phyloP scores from a whole-genome alignment of 2,329 filamentous ascomycete genomes.

The Ophiostoma populinum region DNA sequence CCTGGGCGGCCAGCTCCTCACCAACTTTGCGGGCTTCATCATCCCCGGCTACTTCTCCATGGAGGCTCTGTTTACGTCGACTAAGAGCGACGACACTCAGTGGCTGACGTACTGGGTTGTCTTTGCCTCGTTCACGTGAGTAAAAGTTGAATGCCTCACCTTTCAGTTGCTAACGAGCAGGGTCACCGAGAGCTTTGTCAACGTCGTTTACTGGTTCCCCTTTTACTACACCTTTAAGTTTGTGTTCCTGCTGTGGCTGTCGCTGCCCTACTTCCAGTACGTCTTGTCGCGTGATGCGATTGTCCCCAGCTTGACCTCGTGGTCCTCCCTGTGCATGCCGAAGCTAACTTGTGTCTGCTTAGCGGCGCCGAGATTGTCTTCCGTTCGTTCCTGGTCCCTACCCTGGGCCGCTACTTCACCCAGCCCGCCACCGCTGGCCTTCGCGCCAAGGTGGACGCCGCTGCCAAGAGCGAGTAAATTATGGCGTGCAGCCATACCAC shows the following conservation, averaged over 20 bases:
- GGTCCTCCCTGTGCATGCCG: neutral
- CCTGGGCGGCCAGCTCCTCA: constrained; percentile 73
- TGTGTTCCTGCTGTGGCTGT: constrained; percentile 90
- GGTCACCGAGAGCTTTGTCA: constrained; percentile 66
- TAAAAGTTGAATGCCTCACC: neutral
- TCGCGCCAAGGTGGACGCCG: constrained; percentile 69
- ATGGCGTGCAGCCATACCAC: constrained; percentile 1
- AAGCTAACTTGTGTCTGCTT: constrained; percentile 5
- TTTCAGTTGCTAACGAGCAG: constrained; percentile 19
- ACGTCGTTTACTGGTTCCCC: constrained; percentile 84
- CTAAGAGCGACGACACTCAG: constrained; percentile 67
- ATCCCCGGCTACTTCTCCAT: constrained; percentile 76
- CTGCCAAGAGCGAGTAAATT: constrained; percentile 47
- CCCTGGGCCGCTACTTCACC: constrained; percentile 84
- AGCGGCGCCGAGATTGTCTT: constrained; percentile 95
- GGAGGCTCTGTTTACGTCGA: constrained; percentile 53
- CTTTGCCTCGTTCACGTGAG: constrained; percentile 61
- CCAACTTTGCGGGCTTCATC: constrained; percentile 71
- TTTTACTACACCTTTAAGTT: constrained; percentile 99
- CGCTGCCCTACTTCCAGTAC: constrained; percentile 88
- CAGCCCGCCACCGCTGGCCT: constrained; percentile 58
- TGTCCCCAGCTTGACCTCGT: no score
- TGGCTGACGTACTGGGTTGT: constrained; percentile 78
- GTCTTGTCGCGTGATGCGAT: no score
- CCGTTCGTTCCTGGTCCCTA: constrained; percentile 83